Evolutionary conservation across 495 filamentous ascomycete genomes (phyloP), one percentile per base, ranked within the genome.

Genomic region (Copromyces sp.): DNA sequence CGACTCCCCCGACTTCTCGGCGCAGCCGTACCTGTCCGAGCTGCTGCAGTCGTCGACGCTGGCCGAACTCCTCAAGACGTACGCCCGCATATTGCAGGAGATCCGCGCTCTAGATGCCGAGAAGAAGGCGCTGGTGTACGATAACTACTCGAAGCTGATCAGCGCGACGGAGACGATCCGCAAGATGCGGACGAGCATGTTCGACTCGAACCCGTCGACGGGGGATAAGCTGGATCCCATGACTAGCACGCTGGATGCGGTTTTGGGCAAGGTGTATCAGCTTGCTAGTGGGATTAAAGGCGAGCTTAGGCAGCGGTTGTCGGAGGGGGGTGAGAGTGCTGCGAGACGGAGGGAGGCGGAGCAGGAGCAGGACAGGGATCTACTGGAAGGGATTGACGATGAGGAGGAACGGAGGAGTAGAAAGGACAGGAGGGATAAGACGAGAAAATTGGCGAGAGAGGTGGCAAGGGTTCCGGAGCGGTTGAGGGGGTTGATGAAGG

Each of bases 111-210:
- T 98, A 20, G 95, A 98, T 78, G 94, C 95, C 29, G 95, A 99
- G 84, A 90, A 93, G 77, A 99, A 99, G 81, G 94, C 95, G 32
- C 84, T 99, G 47, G 95, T 99, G 5, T 99, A 99, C 80, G 95
- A 99, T 80, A 99, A 99, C 80, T 99, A 98, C 81, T 93, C 89
- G 74, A 98, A 98, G 84, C 83, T 99, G 77, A 98, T 99, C 74
- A 88, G 89, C 20, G 95, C 95, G 17, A 98, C 96, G 16, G 94
- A 97, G 80, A 98, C 95, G 14, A 99, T 99, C 78, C 87, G 93
- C 35, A 74, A 82, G 82, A 94, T 94, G 92, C 82, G 91, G 44
- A 82, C 85, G 24, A 91, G 89, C 75, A 94, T 93, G 91, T 61
- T 61, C 6, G 53, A 61, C 6, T 35, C 53, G 53, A 61, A 61